Percentiles rank a stretch among this genome's conserved stretches.
Evolutionary conservation across 805 yeast species (phyloP).

Genomic region (Nadsonia fulvescens): DNA sequence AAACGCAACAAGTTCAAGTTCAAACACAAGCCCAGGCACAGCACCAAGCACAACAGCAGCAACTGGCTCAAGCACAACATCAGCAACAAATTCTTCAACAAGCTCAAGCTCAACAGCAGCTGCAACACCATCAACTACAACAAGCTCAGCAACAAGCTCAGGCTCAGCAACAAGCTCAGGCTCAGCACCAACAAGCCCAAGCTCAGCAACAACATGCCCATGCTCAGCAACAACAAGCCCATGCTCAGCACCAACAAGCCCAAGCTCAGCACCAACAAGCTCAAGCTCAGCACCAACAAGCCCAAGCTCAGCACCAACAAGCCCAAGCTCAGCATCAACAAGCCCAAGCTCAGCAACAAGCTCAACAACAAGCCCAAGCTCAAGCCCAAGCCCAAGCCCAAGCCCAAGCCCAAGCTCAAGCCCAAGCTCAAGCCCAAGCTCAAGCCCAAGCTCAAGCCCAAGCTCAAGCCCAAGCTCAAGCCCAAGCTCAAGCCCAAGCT

Average conservation of each 20-base stretch:
- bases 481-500: conserved; percentile 9
- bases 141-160: conserved; percentile 12
- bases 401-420: conserved; percentile 13
- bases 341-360: too few relatives aligned
- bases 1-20: too few relatives aligned
- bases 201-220: conserved; percentile 10
- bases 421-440: conserved; percentile 9
- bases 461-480: conserved; percentile 9
- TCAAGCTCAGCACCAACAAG: too few relatives aligned
- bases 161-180: conserved; percentile 9
- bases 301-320: too few relatives aligned
- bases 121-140: too few relatives aligned
- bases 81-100: conserved; percentile 12
- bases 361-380: conserved; percentile 15
- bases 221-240: conserved; percentile 7
- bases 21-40: conserved; percentile 14
- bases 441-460: conserved; percentile 13
- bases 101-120: conserved; percentile 10
- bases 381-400: conserved; percentile 8
- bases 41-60: conserved; percentile 12
- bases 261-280: too few relatives aligned
- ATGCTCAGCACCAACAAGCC: too few relatives aligned
- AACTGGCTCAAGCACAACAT: conserved; percentile 10
- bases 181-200: conserved; percentile 9
- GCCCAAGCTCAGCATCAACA: too few relatives aligned